These are phyloP conservation scores for Stromatinia cepivora DNA, from an alignment of 2,329 filamentous ascomycete genomes.

Conservation along the genomic window DNA sequence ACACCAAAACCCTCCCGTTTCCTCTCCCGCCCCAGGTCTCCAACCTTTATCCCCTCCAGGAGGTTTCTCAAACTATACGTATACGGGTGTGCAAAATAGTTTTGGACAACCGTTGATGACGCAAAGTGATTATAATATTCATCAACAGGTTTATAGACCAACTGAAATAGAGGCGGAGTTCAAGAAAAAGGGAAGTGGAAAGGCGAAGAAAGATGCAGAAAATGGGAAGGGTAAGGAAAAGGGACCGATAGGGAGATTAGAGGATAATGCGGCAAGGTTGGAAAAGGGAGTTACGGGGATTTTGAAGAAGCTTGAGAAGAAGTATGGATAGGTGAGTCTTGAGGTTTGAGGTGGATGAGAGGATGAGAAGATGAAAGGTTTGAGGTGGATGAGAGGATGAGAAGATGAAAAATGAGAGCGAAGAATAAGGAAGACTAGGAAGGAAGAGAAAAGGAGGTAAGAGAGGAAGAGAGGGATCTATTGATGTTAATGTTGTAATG, in stretches of 20 bases:
- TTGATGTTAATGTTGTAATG: background rate
- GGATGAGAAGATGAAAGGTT: background rate
- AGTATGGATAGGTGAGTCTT: constrained; percentile 35
- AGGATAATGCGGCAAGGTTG: constrained; percentile 63
- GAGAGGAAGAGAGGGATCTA: background rate
- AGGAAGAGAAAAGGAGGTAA: too few species aligned
- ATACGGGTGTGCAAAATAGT: constrained; percentile 39
- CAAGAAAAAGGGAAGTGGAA: constrained; percentile 42
- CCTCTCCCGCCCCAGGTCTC: constrained; percentile 18
- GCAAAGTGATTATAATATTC: constrained; percentile 55
- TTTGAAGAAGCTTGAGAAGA: constrained; percentile 79
- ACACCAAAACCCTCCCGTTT: constrained; percentile 19
- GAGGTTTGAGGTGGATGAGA: too few species aligned
- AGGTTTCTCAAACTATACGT: constrained; percentile 58
- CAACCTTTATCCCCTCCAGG: constrained; percentile 47
- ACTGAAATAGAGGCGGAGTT: constrained; percentile 58
- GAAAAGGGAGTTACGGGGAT: constrained; percentile 71
- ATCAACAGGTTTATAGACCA: constrained; percentile 69
- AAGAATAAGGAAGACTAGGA: background rate
- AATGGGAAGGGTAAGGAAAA: constrained; percentile 41
- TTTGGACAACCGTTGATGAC: constrained; percentile 40
- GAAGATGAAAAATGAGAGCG: background rate
- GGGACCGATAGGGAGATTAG: constrained; percentile 56
- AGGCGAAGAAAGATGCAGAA: background rate
- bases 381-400: background rate